Evolutionary conservation across 371 early-diverging fungal genomes (phyloP), one percentile per base, ranked within the genome.

Genomic region (Lichtheimia ornata): DNA sequence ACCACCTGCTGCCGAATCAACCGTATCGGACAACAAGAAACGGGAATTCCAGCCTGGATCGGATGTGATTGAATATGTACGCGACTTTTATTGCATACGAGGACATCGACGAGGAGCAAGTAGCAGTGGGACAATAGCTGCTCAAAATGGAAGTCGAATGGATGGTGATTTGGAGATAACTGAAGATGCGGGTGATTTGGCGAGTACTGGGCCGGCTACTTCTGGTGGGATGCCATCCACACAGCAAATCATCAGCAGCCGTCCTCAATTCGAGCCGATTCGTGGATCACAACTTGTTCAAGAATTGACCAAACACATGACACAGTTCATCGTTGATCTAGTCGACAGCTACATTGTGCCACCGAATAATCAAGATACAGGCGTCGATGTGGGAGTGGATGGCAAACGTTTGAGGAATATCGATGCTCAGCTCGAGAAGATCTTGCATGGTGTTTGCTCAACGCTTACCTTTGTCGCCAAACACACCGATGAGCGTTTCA

Each of bases 101-200:
- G 50, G 30, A n/a, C 50, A 40, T 14, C 61, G 30, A 40, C 43
- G 51, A 14, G 53, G 7, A 18, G 52, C 27, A 44, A 56, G n/a
- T 12, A 59, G 20, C 2, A 22, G 22, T 43, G 55, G 45, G 27
- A 40, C 43, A n/a, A 30, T 47, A 50, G 15, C 51, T 44, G 25
- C 25, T 24, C 45, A 35, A 45, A 62, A 24, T 15, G 58, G 57
- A 41, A 63, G 7, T 12, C 40, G 45, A 0, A 12, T 24, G 25
- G 57, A 54, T 4, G 58, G 27, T 2, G 49, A 43, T 25, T 18
- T 54, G 3, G 56, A 22, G n/a, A 59, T 22, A 30, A 35, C n/a
- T 28, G 75, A 76, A 40, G 77, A 80, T 13, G 70, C 61, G 11
- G 81, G 81, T 4, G 81, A 80, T 53, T 30, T 80, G 28, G 72